Evolutionary conservation across 2,329 filamentous ascomycete species (phyloP), one percentile per base, ranked within the genome.

Genomic region (Colletotrichum magnum): DNA sequence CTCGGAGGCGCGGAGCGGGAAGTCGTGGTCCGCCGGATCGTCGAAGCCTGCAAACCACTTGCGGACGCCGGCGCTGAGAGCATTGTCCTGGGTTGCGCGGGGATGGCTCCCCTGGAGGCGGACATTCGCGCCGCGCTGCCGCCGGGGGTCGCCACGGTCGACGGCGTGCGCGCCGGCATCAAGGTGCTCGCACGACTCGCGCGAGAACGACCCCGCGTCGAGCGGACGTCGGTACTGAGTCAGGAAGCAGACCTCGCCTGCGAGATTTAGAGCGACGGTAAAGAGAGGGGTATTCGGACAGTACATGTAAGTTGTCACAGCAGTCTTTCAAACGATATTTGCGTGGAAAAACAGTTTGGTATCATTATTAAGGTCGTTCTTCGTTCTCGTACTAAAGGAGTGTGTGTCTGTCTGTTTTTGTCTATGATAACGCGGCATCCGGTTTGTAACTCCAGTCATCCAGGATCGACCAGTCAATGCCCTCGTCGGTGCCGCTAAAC

Each of bases 81-180:
- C 51, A 58, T 69, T 18, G 48, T 69, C 9, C 63, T 69, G 32
- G 67, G 67, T 1, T 69, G 67, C 16, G 67, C 67, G 6, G 67
- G 67, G 9, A 69, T 69, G 67, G 36, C 67, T 13, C 52, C 36
- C 1, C 16, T 69, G 15, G 67, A 69, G 18, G n/a, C 13, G 3
- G 36, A 48, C 4, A 41, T 69, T 13, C 43, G 26, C 10, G 16
- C 24, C 15, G 24, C 43, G n/a, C 45, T 69, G 1, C 67, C 67
- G 2, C 47, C 15, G 6, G 21, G 10, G 1, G 53, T 39, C 0
- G 26, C 9, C n/a, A 66, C 64, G 2, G 15, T 69, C 3, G 67
- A 69, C 21, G 67, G 63, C 3, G 67, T 69, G 2, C 50, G 67
- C 21, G 43, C 67, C 10, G 67, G 67, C 5, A 69, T 69, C 24